These are phyloP conservation scores for Pseudohalonectria lignicola DNA, from an alignment of 2,329 filamentous ascomycete genomes.

Conservation along the genomic window DNA sequence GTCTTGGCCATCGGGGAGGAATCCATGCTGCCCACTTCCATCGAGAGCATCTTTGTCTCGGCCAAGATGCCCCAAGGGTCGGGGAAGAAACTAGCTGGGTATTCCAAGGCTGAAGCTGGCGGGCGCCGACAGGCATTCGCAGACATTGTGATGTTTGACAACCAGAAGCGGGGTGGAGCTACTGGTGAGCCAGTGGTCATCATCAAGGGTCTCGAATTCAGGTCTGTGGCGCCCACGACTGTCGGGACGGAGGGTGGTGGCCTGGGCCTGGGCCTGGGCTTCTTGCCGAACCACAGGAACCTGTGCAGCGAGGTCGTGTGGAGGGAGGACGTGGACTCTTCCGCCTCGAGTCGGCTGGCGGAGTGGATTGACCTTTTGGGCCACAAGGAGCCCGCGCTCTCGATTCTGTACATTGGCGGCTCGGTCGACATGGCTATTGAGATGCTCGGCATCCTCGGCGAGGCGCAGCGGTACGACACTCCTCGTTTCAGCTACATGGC, in stretches of 20 bases:
- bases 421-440: constrained; percentile 7
- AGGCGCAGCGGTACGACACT: constrained; percentile 11
- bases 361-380: constrained; percentile 20
- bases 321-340: constrained; percentile 24
- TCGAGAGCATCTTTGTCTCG: constrained; percentile 34
- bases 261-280: constrained; percentile 22
- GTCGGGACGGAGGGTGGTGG: no score
- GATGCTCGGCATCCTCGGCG: constrained; percentile 16
- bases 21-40: constrained; percentile 36
- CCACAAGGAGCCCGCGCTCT: constrained; percentile 26
- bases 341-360: constrained; percentile 7
- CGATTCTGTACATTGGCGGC: constrained; percentile 27
- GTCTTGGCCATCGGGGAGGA: constrained; percentile 31
- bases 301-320: constrained; percentile 38
- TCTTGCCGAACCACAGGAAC: constrained; percentile 35
- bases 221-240: constrained; percentile 15
- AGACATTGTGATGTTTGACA: constrained; percentile 30
- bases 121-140: constrained; percentile 26
- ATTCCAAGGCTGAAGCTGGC: constrained; percentile 22
- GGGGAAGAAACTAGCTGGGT: constrained; percentile 26
- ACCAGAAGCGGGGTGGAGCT: constrained; percentile 10
- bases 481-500: constrained; percentile 23
- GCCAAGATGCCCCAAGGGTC: constrained; percentile 20
- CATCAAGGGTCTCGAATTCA: constrained; percentile 33
- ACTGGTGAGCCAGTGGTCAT: constrained; percentile 23